Base-by-base conservation (phyloP, 805 yeast genomes). In the Candida boidinii region DNA sequence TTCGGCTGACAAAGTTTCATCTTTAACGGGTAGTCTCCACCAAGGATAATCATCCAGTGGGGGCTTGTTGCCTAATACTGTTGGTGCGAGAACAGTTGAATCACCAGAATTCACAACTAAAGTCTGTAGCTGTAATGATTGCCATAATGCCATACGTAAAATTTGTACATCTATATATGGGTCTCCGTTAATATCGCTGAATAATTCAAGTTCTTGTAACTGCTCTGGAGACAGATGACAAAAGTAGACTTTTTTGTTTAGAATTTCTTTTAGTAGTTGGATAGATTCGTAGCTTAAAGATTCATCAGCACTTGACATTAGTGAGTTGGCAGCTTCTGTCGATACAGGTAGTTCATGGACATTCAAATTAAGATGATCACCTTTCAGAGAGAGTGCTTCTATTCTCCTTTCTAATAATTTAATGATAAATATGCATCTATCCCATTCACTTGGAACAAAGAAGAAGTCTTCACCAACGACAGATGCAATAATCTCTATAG, bases 381-480 rank as follows among this genome's bases (percentile, higher is more conserved):
- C 17, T n/a, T 34, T 33, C 9, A 30, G 11, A 0, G 29, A 4
- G 7, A 6, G 11, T 7, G 8, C 21, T 11, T 45, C 53, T 7
- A 43, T 36, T 21, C 67, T 41, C 45, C 67, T 47, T 38, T 64
- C 66, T 26, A 67, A 54, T 29, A 69, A 42, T 28, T 53, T 59
- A 23, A 68, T 61, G 3, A 66, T 54, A 39, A 73, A 71, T 19
- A 66, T 38, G 27, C 73, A 68, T 33, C 79, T 54, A 27, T 70
- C 76, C 74, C 74, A 70, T 45, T 73, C 79, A 2, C 62, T 60
- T 2, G 73, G 71, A 4, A 70, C 70, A 45, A 67, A 73, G 40
- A 73, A 72, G 15, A 64, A 67, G 41, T 73, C 75, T 13, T 63
- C 56, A 0, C 69, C 63, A 11, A 72, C 58, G 5, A 69, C 68